Evolutionary conservation across 306 rosid genomes (phyloP), one percentile per base, ranked within the genome.

Genomic region (Corylus americana): DNA sequence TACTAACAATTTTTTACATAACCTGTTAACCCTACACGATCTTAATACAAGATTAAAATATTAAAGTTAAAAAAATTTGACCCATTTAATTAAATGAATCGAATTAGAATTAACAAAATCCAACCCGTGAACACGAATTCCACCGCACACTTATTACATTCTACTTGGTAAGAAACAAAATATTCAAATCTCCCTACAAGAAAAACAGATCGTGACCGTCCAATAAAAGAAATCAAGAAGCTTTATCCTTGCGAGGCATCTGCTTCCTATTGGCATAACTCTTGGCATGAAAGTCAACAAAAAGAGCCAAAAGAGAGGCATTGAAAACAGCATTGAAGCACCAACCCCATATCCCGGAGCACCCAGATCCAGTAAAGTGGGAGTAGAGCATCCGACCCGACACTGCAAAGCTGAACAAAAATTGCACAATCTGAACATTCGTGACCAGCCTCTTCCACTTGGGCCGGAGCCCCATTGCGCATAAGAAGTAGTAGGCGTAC

Each of bases 391-490:
- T 91, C 67, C 83, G 49, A 54, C 69, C 90, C 17, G 96, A 88
- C 42, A 90, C 86, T 1, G 81, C 94, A 54, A 95, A 95, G 86
- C 99, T 90, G 29, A 88, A 86, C 13, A 86, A 31, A 53, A 95
- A 92, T 86, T 93, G 99, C 39, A 93, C 70, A 22, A 95, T 95
- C 85, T 95, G 99, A 71, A 83, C 86, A 61, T 90, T 86, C 7
- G 99, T 95, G 9, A 91, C 96, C 14, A 85, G 37, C 49, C 94
- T 88, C 78, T 95, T 95, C 99, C 99, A 95, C 55, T 51, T 71
- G 18, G 98, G 98, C 4, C 94, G 84, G 31, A 80, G 8, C 66
- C 96, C 96, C 9, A 93, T 0, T 0, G 88, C 77, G 80, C 86
- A 79, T 42, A 90, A 81, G 16, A 95, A 81, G 78, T 95, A 95